Evolutionary conservation across 2,329 filamentous ascomycete genomes (phyloP), one percentile per base, ranked within the genome.

Genomic region (Bipolaris zeicola): DNA sequence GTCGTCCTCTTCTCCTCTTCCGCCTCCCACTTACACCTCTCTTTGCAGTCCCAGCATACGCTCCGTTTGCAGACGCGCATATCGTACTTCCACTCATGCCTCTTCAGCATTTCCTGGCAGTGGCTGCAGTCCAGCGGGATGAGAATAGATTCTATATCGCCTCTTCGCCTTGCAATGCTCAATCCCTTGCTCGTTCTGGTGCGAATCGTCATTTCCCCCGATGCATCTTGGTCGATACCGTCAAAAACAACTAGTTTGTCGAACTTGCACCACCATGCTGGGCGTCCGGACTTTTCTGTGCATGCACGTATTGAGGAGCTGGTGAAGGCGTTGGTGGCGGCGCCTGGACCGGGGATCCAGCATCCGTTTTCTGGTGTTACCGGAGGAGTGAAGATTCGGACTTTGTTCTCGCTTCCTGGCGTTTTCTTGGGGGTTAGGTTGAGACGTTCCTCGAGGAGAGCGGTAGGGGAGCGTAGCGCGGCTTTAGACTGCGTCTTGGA

Each of bases 261-360:
- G 33, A 68, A 61, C 43, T 73, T 73, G 49, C 72, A 75, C 72
- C 72, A 75, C 72, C 72, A 75, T 4, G 70, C 67, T 1, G 72
- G 69, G 2, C 67, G 57, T 5, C 57, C 45, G 2, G 47, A 46
- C 4, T 58, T 50, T 37, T 69, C 66, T 2, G 71, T 75, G 5
- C 60, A 52, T 6, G 70, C 71, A 14, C 71, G 64, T 0, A 75
- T 65, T 1, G 63, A 66, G 7, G 64, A 61, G 42, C 72, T 71
- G 1, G 58, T 64, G 38, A 75, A 73, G 0, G 66, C 60, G 7
- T 53, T 59, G 33, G 62, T 34, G 5, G 67, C 64, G 1, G 55
- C 62, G 2, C 55, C 60, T 2, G 72, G 71, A 10, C 64, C 65
- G 0, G 71, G 71, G 3, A 75, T 53, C 33, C 73, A 62, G 55